Percentiles rank a stretch among this genome's conserved stretches.
phyloP scores from a whole-genome alignment of 2,329 filamentous ascomycete species.

The Orbilia brochopaga region DNA sequence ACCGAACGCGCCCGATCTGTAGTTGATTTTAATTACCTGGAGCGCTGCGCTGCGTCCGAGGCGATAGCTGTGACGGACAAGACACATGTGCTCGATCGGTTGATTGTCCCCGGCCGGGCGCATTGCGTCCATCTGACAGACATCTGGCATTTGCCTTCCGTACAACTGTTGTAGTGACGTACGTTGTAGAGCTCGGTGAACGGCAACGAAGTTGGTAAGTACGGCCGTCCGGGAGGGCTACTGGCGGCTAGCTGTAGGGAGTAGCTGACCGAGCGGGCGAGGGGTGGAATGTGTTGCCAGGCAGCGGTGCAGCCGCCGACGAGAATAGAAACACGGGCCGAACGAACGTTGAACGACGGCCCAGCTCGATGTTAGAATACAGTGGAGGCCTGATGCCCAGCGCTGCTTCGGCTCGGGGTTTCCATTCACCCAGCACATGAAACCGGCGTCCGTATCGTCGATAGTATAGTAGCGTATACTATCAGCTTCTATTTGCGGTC shows the following conservation, averaged over 20 bases:
- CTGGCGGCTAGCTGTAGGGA: too few species aligned
- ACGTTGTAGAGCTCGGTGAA: too few species aligned
- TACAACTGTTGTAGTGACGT: too few species aligned
- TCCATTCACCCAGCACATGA: constrained; percentile 48
- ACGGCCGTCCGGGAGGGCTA: too few species aligned
- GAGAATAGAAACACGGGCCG: constrained; percentile 1
- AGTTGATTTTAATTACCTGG: not conserved
- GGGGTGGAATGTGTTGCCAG: too few species aligned
- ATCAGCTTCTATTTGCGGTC: not conserved
- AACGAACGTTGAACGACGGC: not conserved
- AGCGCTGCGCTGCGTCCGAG: not conserved
- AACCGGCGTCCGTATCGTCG: constrained; percentile 38
- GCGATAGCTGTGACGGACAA: not conserved
- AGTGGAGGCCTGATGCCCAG: constrained; percentile 33
- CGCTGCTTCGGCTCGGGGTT: constrained; percentile 27
- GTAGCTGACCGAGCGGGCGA: too few species aligned
- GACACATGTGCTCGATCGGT: not conserved
- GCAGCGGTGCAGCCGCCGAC: not conserved
- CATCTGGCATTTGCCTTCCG: not conserved
- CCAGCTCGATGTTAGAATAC: too few species aligned
- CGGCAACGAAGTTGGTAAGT: too few species aligned
- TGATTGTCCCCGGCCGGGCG: not conserved
- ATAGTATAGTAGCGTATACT: not conserved
- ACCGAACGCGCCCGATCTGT: not conserved
- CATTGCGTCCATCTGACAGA: not conserved